These are phyloP conservation scores for Daucus carota DNA, from an alignment of 129 eudicot genomes.

Conservation along the genomic window DH1_v3.0 NC_030386.2:17428001-17428500, in stretches of 20 bases:
- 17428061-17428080: background rate
- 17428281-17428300: slow-evolving; percentile 20
- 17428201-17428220: slow-evolving; percentile 33
- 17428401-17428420: background rate
- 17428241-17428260: slow-evolving; percentile 34
- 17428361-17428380: background rate
- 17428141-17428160: slow-evolving; percentile 24
- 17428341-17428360: too few relatives aligned
- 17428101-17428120: slow-evolving; percentile 26
- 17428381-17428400: background rate
- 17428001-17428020: too few relatives aligned
- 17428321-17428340: background rate
- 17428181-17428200: slow-evolving; percentile 32
- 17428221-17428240: slow-evolving; percentile 37
- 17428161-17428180: slow-evolving; percentile 26
- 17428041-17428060: background rate
- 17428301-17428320: background rate
- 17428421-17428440: background rate
- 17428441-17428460: background rate
- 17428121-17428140: slow-evolving; percentile 32
- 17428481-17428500: background rate
- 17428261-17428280: slow-evolving; percentile 39
- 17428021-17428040: background rate
- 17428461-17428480: background rate
- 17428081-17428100: slow-evolving; percentile 29